A percentile compares a stretch with the other conserved stretches of the same genome.
These are phyloP conservation scores for Saturnispora zaruensis DNA, from an alignment of 805 yeast species.

Conservation along the genomic window DNA sequence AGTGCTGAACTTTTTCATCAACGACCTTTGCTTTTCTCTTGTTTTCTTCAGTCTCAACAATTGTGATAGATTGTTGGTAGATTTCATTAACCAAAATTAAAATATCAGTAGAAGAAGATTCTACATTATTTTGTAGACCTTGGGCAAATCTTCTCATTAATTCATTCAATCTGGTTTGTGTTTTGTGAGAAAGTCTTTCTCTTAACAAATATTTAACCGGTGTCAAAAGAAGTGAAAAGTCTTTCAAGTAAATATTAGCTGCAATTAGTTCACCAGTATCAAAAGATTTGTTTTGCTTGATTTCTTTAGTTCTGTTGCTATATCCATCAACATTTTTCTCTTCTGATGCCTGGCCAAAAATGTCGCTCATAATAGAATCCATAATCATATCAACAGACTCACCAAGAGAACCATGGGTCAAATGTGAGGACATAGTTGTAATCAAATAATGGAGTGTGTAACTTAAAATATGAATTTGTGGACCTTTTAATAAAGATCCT, in stretches of 20 bases:
- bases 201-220: conserved; percentile 61
- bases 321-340: conserved; percentile 95
- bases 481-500: conserved; percentile 75
- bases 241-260: conserved; percentile 47
- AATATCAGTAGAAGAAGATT: conserved; percentile 46
- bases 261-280: conserved; percentile 81
- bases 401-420: conserved; percentile 69
- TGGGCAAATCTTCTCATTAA: conserved; percentile 63
- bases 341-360: conserved; percentile 84
- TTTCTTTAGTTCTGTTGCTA: conserved; percentile 77
- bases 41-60: conserved; percentile 15
- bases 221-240: conserved; percentile 48
- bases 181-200: conserved; percentile 57
- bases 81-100: conserved; percentile 69
- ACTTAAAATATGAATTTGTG: conserved; percentile 88
- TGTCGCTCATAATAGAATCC: conserved; percentile 80
- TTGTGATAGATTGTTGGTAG: conserved; percentile 42
- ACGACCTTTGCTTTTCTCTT: conserved; percentile 15
- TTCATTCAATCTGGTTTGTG: conserved; percentile 71
- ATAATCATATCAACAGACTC: conserved; percentile 50
- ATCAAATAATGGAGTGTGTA: conserved; percentile 74
- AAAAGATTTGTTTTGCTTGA: conserved; percentile 77
- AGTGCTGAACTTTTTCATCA: conserved; percentile 41
- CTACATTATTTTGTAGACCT: conserved; percentile 71
- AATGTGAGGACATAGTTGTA: conserved; percentile 34